These are phyloP conservation scores for Arachnomyces sp. DNA, from an alignment of 2,329 filamentous ascomycete species.

Conservation along the genomic window DNA sequence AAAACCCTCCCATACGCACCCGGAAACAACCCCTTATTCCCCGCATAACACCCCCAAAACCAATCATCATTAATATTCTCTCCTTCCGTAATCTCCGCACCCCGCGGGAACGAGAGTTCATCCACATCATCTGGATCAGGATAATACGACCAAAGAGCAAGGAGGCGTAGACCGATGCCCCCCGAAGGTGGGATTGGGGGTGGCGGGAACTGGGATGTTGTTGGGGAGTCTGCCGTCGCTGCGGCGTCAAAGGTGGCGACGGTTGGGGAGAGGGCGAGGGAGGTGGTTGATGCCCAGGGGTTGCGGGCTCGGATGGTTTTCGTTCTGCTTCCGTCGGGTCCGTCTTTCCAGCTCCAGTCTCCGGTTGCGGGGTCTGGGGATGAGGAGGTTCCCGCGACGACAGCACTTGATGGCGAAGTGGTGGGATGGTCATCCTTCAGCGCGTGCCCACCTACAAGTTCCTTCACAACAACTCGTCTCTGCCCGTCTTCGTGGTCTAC, in stretches of 20 bases:
- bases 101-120: slow-evolving; percentile 75
- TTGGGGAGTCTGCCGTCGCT: slow-evolving; percentile 12
- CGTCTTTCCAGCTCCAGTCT: slow-evolving; percentile 38
- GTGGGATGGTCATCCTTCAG: slow-evolving; percentile 50
- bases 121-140: slow-evolving; percentile 51
- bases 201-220: slow-evolving; percentile 8
- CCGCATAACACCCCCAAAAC: slow-evolving; percentile 81
- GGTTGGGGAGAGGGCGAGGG: slow-evolving; percentile 5
- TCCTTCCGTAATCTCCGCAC: slow-evolving; percentile 73
- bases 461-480: slow-evolving; percentile 57
- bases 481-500: slow-evolving; percentile 59
- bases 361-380: slow-evolving; percentile 22
- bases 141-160: slow-evolving; percentile 71
- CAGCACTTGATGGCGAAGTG: slow-evolving; percentile 9
- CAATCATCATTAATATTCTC: slow-evolving; percentile 87
- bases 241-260: slow-evolving; percentile 2
- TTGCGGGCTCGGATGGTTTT: slow-evolving; percentile 27
- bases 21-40: slow-evolving; percentile 69
- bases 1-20: slow-evolving; percentile 60
- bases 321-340: slow-evolving; percentile 26
- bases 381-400: slow-evolving; percentile 21
- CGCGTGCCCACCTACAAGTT: slow-evolving; percentile 68
- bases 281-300: slow-evolving; percentile 9
- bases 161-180: slow-evolving; percentile 55
- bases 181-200: slow-evolving; percentile 62